Percentiles rank a stretch among this genome's conserved stretches.
Conservation (phyloP, 306 rosid species). For the Cucurbita argyrosperma region DNA sequence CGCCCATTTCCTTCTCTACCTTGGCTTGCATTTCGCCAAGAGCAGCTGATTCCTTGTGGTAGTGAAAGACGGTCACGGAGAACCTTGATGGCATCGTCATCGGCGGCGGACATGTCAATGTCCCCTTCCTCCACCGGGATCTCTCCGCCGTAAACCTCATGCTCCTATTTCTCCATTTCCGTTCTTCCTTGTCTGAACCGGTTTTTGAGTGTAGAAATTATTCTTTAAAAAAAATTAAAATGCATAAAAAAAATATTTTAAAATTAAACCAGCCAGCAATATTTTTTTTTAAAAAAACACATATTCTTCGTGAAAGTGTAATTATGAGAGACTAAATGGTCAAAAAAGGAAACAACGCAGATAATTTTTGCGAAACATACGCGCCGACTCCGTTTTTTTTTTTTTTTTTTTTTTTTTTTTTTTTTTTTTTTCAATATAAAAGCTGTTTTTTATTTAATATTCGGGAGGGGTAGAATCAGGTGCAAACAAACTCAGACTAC, state of each 20-base stretch:
- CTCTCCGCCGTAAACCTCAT: constrained; percentile 93
- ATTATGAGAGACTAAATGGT: neutral
- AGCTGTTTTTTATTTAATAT: neutral
- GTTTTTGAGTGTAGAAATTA: no score
- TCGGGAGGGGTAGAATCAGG: neutral
- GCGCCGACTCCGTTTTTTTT: neutral
- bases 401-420: no score
- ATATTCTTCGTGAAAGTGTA: neutral
- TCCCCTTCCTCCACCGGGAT: constrained; percentile 71
- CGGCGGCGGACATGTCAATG: constrained; percentile 66
- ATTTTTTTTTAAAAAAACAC: no score
- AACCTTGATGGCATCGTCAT: constrained; percentile 73
- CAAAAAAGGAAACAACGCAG: neutral
- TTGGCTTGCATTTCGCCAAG: constrained; percentile 96
- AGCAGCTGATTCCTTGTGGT: constrained; percentile 61
- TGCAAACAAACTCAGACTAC: neutral
- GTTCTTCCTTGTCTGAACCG: neutral
- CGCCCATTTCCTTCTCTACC: constrained; percentile 93
- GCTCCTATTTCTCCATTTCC: constrained; percentile 82
- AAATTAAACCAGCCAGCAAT: no score
- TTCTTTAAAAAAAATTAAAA: no score
- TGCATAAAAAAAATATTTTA: no score
- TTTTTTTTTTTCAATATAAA: no score
- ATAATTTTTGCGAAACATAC: neutral
- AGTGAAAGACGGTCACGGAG: neutral